These are phyloP conservation scores for Peribolospora kevripleyi DNA, from an alignment of 768 basidiomycete species.

Conservation along the genomic window DNA sequence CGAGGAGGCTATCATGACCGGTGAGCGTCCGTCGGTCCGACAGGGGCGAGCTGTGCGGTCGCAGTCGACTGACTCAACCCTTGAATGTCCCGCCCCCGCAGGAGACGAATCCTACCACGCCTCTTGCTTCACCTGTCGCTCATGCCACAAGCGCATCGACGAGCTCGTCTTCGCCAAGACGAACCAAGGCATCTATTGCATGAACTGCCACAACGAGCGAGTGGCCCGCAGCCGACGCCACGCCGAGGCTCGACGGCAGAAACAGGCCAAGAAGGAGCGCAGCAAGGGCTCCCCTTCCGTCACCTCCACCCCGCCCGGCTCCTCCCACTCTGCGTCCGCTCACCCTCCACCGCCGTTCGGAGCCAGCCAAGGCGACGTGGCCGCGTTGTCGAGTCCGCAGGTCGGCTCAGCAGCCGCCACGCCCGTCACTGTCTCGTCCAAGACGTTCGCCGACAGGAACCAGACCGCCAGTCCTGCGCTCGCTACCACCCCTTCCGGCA, in stretches of 20 bases:
- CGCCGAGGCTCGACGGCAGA: slow-evolving; percentile 55
- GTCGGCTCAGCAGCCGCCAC: too few relatives aligned
- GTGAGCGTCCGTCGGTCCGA: slow-evolving; percentile 6
- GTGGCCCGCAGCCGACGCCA: slow-evolving; percentile 79
- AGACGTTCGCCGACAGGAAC: too few relatives aligned
- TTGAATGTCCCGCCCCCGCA: neutral
- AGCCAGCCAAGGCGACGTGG: too few relatives aligned
- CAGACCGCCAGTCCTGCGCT: too few relatives aligned
- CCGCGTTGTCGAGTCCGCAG: too few relatives aligned
- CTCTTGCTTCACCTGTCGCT: slow-evolving; percentile 92
- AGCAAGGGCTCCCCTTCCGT: too few relatives aligned
- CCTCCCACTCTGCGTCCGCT: too few relatives aligned
- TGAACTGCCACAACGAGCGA: slow-evolving; percentile 92
- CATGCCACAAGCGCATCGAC: slow-evolving; percentile 81
- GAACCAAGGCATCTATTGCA: slow-evolving; percentile 92
- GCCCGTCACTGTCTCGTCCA: too few relatives aligned
- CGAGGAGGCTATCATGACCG: slow-evolving; percentile 98
- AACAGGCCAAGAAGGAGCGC: slow-evolving; percentile 22
- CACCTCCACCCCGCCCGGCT: too few relatives aligned
- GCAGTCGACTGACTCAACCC: neutral
- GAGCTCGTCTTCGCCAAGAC: slow-evolving; percentile 98
- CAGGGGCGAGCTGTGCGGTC: neutral
- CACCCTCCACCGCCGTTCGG: too few relatives aligned
- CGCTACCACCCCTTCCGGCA: too few relatives aligned
- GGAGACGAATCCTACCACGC: slow-evolving; percentile 94